A percentile compares a stretch with the other conserved stretches of the same genome.
These are phyloP conservation scores for Aspergillus spinulosporus DNA, from an alignment of 2,329 filamentous ascomycete genomes.

Conservation along the genomic window DNA sequence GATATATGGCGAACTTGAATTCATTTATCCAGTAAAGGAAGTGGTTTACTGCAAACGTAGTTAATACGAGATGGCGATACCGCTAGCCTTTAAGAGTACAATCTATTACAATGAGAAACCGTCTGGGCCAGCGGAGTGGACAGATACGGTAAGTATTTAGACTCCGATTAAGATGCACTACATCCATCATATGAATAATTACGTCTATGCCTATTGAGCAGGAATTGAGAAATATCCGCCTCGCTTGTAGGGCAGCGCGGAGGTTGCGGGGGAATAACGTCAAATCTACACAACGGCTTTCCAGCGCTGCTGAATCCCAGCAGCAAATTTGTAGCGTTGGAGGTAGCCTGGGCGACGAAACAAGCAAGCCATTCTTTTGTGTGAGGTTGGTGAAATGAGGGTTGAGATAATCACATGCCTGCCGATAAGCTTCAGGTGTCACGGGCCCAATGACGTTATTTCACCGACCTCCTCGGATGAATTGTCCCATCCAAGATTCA, in stretches of 20 bases:
- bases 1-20: neutral
- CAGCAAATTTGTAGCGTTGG: neutral
- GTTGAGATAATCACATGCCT: slow-evolving; percentile 2
- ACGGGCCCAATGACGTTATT: slow-evolving; percentile 1
- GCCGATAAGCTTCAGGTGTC: neutral
- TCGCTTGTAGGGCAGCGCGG: neutral
- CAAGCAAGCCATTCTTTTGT: neutral
- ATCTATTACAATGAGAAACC: neutral
- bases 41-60: neutral
- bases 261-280: neutral
- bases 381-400: neutral
- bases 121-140: neutral
- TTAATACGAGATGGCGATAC: neutral
- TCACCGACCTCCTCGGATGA: neutral
- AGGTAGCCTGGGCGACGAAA: neutral
- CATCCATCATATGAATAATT: neutral
- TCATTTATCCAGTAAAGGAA: neutral
- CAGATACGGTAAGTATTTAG: neutral
- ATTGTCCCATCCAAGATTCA: neutral
- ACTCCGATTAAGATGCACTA: neutral
- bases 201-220: neutral
- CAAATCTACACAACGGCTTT: neutral
- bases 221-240: neutral
- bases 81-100: neutral
- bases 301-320: neutral